Evolutionary conservation across 176 grass and related monocot species (phyloP).

Genomic region (Oryza coarctata): DNA sequence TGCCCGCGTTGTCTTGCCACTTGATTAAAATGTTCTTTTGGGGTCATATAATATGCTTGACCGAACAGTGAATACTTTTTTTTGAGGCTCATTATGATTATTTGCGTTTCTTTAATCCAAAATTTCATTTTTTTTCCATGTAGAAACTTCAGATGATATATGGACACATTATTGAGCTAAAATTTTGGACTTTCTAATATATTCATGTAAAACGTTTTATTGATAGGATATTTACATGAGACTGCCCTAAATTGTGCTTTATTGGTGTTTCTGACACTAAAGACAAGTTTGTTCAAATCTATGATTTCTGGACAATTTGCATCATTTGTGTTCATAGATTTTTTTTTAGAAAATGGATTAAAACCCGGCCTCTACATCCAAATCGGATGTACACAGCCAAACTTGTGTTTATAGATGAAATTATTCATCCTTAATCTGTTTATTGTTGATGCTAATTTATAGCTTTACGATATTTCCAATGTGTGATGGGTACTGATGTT

Average conservation of each 20-base stretch:
- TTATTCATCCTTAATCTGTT: not conserved
- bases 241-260: not conserved
- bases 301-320: not conserved
- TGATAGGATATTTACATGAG: not conserved
- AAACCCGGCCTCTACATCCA: too few species aligned
- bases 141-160: not conserved
- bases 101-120: not conserved
- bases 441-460: not conserved
- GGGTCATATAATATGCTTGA: not conserved
- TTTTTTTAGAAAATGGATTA: too few species aligned
- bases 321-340: not conserved
- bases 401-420: not conserved
- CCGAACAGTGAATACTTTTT: not conserved
- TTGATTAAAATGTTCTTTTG: not conserved
- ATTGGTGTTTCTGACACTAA: not conserved
- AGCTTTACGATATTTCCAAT: not conserved
- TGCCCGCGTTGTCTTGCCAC: not conserved
- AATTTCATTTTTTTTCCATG: not conserved
- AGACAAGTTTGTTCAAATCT: not conserved
- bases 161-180: not conserved
- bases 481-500: constrained; percentile 14
- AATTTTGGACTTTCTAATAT: not conserved
- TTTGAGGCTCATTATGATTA: not conserved
- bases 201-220: not conserved
- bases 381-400: too few species aligned